Conservation (phyloP, 805 yeast species). For the Lipomyces yamanashiensis region DNA sequence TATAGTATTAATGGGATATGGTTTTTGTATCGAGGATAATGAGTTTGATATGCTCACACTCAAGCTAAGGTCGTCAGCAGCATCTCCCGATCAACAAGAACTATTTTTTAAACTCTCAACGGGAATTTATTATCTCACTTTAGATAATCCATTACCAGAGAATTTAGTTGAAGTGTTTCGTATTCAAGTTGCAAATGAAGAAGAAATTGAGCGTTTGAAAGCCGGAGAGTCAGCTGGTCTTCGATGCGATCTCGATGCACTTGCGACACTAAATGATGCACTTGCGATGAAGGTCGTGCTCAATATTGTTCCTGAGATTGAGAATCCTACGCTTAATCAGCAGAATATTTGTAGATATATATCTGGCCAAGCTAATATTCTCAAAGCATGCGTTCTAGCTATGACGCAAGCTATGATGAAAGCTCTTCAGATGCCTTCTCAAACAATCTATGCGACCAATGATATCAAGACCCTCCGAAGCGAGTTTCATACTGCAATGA, state of each 20-base stretch:
- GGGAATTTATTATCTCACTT: slow-evolving; percentile 12
- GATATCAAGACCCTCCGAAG: neutral
- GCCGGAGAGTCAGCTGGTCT: neutral
- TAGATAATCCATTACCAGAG: slow-evolving; percentile 15
- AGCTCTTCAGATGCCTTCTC: neutral
- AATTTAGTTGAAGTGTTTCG: slow-evolving; percentile 14
- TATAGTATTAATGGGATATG: slow-evolving; percentile 70
- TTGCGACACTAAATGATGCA: slow-evolving; percentile 13
- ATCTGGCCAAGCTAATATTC: slow-evolving; percentile 14
- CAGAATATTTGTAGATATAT: slow-evolving; percentile 8
- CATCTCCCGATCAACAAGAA: neutral
- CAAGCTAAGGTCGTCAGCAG: slow-evolving; percentile 47
- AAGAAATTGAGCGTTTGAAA: neutral
- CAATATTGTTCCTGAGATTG: neutral
- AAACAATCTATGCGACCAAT: neutral
- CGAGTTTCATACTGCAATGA: neutral
- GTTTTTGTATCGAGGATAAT: slow-evolving; percentile 63
- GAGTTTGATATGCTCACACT: slow-evolving; percentile 66
- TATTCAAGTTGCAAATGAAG: slow-evolving; percentile 15
- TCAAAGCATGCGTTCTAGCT: slow-evolving; percentile 2
- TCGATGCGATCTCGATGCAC: slow-evolving; percentile 21
- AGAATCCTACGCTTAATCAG: slow-evolving; percentile 1
- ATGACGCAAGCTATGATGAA: neutral
- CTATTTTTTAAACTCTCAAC: neutral
- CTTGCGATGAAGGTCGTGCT: slow-evolving; percentile 7